These are phyloP conservation scores for Exidia glandulosa DNA, from an alignment of 768 basidiomycete genomes.

Conservation along the genomic window DNA sequence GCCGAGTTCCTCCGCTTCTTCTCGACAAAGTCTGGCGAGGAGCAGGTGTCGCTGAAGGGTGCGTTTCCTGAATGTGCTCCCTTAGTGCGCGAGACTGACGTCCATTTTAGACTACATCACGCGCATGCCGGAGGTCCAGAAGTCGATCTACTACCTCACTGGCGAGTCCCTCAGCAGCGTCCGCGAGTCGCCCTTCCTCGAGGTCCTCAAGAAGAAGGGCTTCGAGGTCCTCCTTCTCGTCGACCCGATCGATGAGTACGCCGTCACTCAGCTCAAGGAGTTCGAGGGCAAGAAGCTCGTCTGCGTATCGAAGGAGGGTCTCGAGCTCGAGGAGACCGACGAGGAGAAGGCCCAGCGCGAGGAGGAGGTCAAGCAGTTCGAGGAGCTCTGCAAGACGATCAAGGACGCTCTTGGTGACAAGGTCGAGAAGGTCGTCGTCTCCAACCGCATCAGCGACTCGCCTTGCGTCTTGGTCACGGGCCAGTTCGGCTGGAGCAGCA, in stretches of 20 bases:
- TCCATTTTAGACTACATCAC: conserved; percentile 80
- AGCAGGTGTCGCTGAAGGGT: conserved; percentile 91
- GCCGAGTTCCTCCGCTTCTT: conserved; percentile 44
- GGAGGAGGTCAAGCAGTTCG: conserved; percentile 70
- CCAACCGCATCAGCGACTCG: conserved; percentile 95
- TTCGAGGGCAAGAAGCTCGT: conserved; percentile 96
- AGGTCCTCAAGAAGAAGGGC: conserved; percentile 98
- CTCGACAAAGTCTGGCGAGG: conserved; percentile 45
- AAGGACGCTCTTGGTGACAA: conserved; percentile 99
- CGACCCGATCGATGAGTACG: conserved; percentile 99
- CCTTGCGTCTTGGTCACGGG: conserved; percentile 97
- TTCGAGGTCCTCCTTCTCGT: conserved; percentile 96
- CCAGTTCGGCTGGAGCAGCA: conserved; percentile 98
- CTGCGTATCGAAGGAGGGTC: conserved; percentile 97
- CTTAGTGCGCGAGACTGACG: conserved; percentile 1
- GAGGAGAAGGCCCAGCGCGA: conserved; percentile 92
- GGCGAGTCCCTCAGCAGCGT: conserved; percentile 90
- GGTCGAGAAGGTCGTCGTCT: conserved; percentile 98
- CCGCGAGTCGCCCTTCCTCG: conserved; percentile 95
- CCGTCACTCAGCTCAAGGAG: conserved; percentile 97
- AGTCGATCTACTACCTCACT: conserved; percentile 98
- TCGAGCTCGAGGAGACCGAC: conserved; percentile 97
- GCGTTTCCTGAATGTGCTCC: conserved; percentile 15
- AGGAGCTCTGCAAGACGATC: conserved; percentile 84
- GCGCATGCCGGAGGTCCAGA: conserved; percentile 98